These are phyloP conservation scores for Lipomyces yamadae DNA, from an alignment of 805 yeast genomes.

Conservation along the genomic window DNA sequence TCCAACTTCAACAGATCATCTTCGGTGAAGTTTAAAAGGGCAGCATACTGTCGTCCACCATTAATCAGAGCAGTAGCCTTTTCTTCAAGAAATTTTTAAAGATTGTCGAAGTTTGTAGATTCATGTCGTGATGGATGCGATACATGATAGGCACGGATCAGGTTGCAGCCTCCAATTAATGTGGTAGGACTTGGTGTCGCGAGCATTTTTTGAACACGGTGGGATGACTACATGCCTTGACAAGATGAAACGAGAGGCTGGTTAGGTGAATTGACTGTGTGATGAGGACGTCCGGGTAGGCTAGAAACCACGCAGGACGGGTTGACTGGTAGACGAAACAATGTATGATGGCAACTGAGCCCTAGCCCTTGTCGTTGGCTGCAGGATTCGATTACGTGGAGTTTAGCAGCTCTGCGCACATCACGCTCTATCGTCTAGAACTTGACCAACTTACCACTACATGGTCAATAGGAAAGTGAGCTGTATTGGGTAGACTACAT, in stretches of 20 bases:
- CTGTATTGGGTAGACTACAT: too few species aligned
- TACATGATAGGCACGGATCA: neutral
- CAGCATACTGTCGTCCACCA: neutral
- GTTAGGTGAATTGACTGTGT: neutral
- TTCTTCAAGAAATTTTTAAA: neutral
- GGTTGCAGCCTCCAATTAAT: neutral
- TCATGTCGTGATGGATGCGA: neutral
- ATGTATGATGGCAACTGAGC: too few species aligned
- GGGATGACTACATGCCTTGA: neutral
- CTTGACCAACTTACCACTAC: too few species aligned
- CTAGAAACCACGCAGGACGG: neutral
- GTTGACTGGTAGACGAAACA: neutral
- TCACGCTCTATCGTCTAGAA: too few species aligned
- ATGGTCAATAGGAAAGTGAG: too few species aligned
- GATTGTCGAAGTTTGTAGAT: neutral
- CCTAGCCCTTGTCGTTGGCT: too few species aligned
- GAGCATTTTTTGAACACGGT: neutral
- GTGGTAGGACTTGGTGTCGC: neutral
- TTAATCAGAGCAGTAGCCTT: neutral
- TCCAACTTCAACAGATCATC: neutral
- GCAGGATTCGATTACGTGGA: too few species aligned
- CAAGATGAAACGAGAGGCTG: neutral
- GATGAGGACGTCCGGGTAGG: neutral
- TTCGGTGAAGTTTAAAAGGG: neutral
- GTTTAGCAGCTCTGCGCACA: too few species aligned